Evolutionary conservation across 1,284 basidiomycete genomes (phyloP), one percentile per base, ranked within the genome.

Genomic region (Ustanciosporium gigantosporum): DNA sequence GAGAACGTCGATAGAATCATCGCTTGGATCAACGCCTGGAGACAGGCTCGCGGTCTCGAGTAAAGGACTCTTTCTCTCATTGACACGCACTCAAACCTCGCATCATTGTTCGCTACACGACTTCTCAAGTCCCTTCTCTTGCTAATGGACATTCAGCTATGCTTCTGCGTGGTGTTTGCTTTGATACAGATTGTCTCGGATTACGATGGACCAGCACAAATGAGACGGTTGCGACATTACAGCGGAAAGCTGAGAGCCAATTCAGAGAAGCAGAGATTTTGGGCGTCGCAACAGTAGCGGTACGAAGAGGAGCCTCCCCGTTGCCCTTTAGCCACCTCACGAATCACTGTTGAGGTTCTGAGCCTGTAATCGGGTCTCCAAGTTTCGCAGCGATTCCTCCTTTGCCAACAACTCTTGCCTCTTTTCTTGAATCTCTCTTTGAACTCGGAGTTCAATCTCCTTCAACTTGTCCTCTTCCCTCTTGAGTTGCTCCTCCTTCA

Each of bases 391-490:
- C 25, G 65, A 69, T 62, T 81, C 80, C 45, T 81, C 80, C 62
- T 79, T 79, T 14, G 80, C 80, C 25, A 80, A 45, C 64, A 99
- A 81, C 79, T 98, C 94, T 79, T 98, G 95, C 76, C 93, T 84
- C 84, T 96, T 96, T 83, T 98, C 90, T 80, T 91, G 91, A 81
- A 99, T 94, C 83, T 99, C 95, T 56, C 95, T 87, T 80, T 97
- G 94, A 29, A 97, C 92, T 79, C 91, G 92, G 79, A 97, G 85
- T 79, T 99, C 95, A 79, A 97, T 92, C 82, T 98, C 95, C 70
- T 94, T 90, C 64, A 99, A 83, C 87, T 91, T 77, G 47, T 76
- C 68, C 72, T 79, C 79, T 80, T 99, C 95, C 60, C 90, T 84
- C 71, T 93, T 88, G 57, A 99, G 87, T 80, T 98, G 95, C 79